Evolutionary conservation across 768 basidiomycete genomes (phyloP).

Genomic region (Russula sp.): DNA sequence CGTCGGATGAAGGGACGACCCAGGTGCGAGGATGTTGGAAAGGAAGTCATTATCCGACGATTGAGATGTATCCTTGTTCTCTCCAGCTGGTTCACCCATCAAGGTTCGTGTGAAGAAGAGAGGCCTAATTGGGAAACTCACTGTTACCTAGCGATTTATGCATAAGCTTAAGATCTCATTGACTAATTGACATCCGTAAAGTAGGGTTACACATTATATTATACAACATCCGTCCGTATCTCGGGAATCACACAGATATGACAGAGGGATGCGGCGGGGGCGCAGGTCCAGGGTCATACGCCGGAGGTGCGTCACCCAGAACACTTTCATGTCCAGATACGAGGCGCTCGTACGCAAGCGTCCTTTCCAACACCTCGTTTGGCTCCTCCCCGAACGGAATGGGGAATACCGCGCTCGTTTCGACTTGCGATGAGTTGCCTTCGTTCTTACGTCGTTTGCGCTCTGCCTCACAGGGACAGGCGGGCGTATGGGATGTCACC

Average conservation of each 20-base stretch:
- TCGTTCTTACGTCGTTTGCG: constrained; percentile 1
- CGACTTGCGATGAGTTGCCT: neutral
- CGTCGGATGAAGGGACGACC: constrained; percentile 65
- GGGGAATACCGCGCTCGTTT: neutral
- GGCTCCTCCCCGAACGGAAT: constrained; percentile 19
- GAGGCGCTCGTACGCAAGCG: constrained; percentile 56
- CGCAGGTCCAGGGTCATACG: constrained; percentile 39
- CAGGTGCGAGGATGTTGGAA: constrained; percentile 57
- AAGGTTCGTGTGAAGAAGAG: neutral
- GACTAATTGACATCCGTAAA: too few relatives aligned
- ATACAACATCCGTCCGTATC: too few relatives aligned
- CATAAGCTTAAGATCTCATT: too few relatives aligned
- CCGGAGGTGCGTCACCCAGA: constrained; percentile 77
- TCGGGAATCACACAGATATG: neutral
- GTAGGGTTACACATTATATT: neutral
- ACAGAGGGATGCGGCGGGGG: neutral
- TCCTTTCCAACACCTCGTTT: constrained; percentile 40
- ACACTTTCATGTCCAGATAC: constrained; percentile 78
- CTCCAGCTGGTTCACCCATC: neutral
- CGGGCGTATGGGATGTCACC: neutral
- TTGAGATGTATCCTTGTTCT: neutral
- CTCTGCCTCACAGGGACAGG: constrained; percentile 1
- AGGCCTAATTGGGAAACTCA: neutral
- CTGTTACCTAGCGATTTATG: too few relatives aligned
- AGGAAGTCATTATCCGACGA: constrained; percentile 33